These are phyloP conservation scores for Emergomyces africanus DNA, from an alignment of 2,329 filamentous ascomycete species.

Conservation along the genomic window DNA sequence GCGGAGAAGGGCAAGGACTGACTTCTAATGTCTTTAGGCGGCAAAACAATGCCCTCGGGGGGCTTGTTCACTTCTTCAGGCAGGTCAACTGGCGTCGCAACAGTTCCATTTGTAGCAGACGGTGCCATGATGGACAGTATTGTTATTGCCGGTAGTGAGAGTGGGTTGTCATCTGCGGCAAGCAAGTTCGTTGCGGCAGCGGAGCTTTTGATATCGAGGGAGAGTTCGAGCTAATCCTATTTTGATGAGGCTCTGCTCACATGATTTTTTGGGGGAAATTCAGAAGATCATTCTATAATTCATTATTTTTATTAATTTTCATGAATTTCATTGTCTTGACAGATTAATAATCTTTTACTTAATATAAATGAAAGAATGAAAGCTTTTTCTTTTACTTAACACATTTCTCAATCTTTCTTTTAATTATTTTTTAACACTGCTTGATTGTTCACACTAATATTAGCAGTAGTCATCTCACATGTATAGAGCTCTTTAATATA, in stretches of 20 bases:
- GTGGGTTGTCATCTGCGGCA: neutral
- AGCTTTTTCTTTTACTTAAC: no score
- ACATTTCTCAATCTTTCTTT: no score
- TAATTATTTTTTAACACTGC: no score
- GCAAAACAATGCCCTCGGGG: constrained; percentile 72
- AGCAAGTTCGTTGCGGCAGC: neutral
- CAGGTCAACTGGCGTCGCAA: constrained; percentile 21
- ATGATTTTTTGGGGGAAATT: no score
- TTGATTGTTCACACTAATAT: no score
- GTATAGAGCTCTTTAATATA: no score
- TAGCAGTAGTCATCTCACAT: no score
- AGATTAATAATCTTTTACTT: no score
- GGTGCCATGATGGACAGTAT: constrained; percentile 25
- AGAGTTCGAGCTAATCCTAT: neutral
- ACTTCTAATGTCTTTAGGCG: constrained; percentile 69
- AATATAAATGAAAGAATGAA: no score
- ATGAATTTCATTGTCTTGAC: no score
- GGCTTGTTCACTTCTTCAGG: constrained; percentile 57
- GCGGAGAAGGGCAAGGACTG: constrained; percentile 9
- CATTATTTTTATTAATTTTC: no score
- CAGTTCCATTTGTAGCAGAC: constrained; percentile 26
- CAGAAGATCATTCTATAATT: no score
- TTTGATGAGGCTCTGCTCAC: neutral
- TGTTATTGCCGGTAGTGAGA: neutral
- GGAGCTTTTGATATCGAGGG: neutral